Evolutionary conservation across 2,329 filamentous ascomycete genomes (phyloP), one percentile per base, ranked within the genome.

Genomic region (Celoporthe dispersa): DNA sequence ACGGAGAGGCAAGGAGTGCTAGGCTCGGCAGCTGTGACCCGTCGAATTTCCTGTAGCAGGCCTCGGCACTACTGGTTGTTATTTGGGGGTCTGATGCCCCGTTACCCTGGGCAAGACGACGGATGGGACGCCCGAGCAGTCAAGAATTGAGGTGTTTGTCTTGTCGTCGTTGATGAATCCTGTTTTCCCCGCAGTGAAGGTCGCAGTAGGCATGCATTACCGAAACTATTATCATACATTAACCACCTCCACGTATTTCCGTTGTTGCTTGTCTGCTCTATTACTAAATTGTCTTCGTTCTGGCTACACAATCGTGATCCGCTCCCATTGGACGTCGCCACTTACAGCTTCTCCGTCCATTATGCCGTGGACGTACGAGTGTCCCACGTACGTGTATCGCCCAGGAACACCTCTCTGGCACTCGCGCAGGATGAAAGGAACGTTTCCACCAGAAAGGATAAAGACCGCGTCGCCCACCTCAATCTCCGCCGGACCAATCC

Each of bases 1-100:
- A 91, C 68, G 88, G 88, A 0, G 79, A 81, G 73, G 84, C 87
- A 8, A 86, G 81, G 75, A 90, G 88, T 74, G 88, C 88, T 25
- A 64, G 65, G 25, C 41, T 91, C 25, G 81, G 79, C 2, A 81
- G 80, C 5, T 81, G 90, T 72, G 86, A 90, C 80, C 87, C 89
- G 0, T 83, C 84, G 71, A 82, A 81, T 73, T 77, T 41, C 1
- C 12, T 61, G 35, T 39, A 37, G 14, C 3, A n/a, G 7, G 7
- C 14, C 31, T 60, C 16, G 33, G 37, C 16, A n/a, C 11, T 35
- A 8, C 9, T 37, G 16, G 8, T 22, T 16, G n/a, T 35, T 33
- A 3, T 25, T 6, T 28, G 16, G n/a, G n/a, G n/a, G 28, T 37
- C 2, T 22, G 11, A 11, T 55, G 11, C 0, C 31, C n/a, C 7